phyloP scores from a whole-genome alignment of 176 grass and related monocot species.

The Cymbopogon citratus region DNA sequence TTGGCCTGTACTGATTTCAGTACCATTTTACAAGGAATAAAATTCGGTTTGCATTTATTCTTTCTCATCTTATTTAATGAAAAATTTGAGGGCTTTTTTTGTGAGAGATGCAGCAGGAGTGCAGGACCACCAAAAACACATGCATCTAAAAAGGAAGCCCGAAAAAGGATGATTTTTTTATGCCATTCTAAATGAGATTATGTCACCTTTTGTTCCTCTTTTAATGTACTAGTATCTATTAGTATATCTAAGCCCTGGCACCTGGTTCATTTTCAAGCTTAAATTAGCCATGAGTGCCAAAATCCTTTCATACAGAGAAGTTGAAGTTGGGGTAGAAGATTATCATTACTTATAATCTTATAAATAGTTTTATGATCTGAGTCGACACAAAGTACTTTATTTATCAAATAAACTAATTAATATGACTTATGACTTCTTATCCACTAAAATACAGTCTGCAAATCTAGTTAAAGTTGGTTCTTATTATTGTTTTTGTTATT shows the following conservation, averaged over 20 bases:
- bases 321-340: not conserved
- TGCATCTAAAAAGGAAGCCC: not conserved
- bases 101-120: not conserved
- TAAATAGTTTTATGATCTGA: not conserved
- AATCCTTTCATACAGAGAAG: not conserved
- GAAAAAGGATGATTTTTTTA: not conserved
- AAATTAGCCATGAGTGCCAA: not conserved
- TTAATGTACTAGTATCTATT: not conserved
- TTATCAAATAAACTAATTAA: slow-evolving; percentile 18
- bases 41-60: not conserved
- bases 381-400: too few relatives aligned
- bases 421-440: not conserved
- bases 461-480: too few relatives aligned
- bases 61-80: not conserved
- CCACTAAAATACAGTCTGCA: not conserved
- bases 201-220: not conserved
- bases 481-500: not conserved
- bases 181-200: not conserved
- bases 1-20: not conserved
- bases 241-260: not conserved
- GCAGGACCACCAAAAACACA: not conserved
- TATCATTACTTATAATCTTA: not conserved
- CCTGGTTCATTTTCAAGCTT: not conserved
- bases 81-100: not conserved
- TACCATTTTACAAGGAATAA: not conserved